phyloP scores from a whole-genome alignment of 805 yeast genomes.

The Saitoella complicata region DNA sequence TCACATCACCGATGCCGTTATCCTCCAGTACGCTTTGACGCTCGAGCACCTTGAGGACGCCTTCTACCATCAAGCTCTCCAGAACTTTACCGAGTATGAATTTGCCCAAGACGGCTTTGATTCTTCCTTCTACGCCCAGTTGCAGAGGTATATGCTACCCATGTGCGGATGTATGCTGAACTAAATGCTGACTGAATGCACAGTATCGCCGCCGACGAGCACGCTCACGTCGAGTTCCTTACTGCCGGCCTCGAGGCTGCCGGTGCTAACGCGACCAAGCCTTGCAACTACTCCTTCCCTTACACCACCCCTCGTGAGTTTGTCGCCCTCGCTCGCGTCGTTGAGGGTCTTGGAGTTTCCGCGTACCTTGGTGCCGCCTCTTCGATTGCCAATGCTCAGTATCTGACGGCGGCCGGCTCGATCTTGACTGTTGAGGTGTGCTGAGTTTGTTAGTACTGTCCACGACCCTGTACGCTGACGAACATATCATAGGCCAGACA shows the following conservation, averaged over 20 bases:
- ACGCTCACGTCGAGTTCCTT: conserved; percentile 3
- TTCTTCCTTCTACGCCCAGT: conserved; percentile 1
- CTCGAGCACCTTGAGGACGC: conserved; percentile 5
- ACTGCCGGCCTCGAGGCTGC: conserved; percentile 3
- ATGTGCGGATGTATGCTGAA: too few relatives aligned
- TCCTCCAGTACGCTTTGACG: conserved; percentile 6
- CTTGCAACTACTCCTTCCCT: conserved; percentile 2
- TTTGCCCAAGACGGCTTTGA: conserved; percentile 6
- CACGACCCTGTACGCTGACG: too few relatives aligned
- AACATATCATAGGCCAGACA: conserved; percentile 3
- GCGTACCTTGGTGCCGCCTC: conserved; percentile 7
- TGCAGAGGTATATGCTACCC: neutral
- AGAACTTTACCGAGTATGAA: neutral
- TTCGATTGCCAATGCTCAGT: neutral
- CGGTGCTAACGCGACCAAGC: conserved; percentile 3
- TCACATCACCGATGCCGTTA: conserved; percentile 2
- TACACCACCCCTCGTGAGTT: neutral
- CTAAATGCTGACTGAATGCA: too few relatives aligned
- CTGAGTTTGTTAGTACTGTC: too few relatives aligned
- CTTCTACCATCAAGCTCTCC: conserved; percentile 2
- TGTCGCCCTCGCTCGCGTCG: conserved; percentile 2
- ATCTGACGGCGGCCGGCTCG: conserved; percentile 3
- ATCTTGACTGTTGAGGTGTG: neutral
- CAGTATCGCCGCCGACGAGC: conserved; percentile 3
- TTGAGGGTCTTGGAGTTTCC: conserved; percentile 4